Evolutionary conservation across 495 filamentous ascomycete genomes (phyloP), one percentile per base, ranked within the genome.

Genomic region (Aspergillus carlsbadensis): DNA sequence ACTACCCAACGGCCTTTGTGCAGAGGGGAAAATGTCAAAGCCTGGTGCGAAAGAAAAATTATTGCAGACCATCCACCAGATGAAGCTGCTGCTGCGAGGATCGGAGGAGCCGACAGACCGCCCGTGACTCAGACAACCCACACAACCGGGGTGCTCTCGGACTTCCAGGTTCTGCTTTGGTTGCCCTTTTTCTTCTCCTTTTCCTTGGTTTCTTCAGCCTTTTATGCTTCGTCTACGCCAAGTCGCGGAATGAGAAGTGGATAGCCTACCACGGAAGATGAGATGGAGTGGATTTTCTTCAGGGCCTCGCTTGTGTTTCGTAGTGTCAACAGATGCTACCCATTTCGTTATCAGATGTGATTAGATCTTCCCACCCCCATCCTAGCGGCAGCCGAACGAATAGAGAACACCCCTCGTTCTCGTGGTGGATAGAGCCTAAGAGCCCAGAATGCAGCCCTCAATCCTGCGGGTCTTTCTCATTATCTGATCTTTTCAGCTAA

Each of bases 401-500:
- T 65, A 46, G 58, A 35, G 47, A 15, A 40, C 15, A 18, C 7
- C 20, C 24, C 24, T 57, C 39, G 26, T 47, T 51, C 46, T 44
- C 35, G 43, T 46, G n/a, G 52, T 47, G 22, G 56, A 61, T 65
- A 57, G 61, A 60, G 42, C 50, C 34, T 5, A 39, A 39, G 47
- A 49, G 52, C 47, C 47, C 54, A 42, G 45, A 29, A 58, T 59
- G 34, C 52, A 49, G 13, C 56, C 58, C 51, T 54, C 50, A 54
- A 20, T 53, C 22, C 47, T 55, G 45, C 45, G 55, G 54, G 49
- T 44, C 57, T 29, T 34, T 44, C 52, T 40, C 14, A 54, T 65
- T 65, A 65, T 65, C 63, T 62, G 63, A 65, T 65, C 63, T 36
- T 56, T 49, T 57, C 52, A 44, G 39, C 46, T 60, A 50, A 50